Evolutionary conservation across 2,329 filamentous ascomycete genomes (phyloP).

Genomic region (Colletotrichum gigasporum): DNA sequence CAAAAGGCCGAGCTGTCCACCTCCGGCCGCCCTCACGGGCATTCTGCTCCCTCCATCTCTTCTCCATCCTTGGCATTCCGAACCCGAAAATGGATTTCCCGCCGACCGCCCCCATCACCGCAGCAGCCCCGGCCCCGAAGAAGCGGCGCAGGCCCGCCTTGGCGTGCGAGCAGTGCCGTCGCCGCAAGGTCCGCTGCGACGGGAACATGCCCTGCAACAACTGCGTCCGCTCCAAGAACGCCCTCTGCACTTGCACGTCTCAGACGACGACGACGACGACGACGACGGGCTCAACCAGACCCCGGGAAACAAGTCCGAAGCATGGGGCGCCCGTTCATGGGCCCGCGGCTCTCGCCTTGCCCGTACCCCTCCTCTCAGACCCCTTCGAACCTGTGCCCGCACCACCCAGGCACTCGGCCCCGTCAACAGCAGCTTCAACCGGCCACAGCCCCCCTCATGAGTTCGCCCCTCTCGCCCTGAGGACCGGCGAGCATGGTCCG

Average conservation of each 20-base stretch:
- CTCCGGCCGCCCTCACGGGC: neutral
- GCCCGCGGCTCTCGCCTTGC: neutral
- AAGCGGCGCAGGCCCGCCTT: constrained; percentile 51
- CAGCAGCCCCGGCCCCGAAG: constrained; percentile 39
- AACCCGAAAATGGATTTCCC: neutral
- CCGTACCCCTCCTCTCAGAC: constrained; percentile 5
- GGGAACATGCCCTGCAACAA: constrained; percentile 67
- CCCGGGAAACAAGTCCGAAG: neutral
- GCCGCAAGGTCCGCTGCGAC: constrained; percentile 70
- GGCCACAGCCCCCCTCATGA: too few relatives aligned
- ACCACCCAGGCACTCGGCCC: neutral
- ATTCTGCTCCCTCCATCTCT: neutral
- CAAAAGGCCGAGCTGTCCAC: constrained; percentile 24
- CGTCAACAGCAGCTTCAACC: too few relatives aligned
- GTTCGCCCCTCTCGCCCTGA: too few relatives aligned
- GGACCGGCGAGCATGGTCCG: neutral
- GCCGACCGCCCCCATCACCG: neutral
- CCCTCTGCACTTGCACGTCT: constrained; percentile 62
- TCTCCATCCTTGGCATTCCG: neutral
- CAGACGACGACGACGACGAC: constrained; percentile 37
- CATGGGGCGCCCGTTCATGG: neutral
- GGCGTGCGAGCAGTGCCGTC: constrained; percentile 67
- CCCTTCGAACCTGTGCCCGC: constrained; percentile 15
- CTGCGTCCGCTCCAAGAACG: constrained; percentile 64
- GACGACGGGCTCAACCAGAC: neutral